Evolutionary conservation across 2,329 filamentous ascomycete species (phyloP).

Genomic region (Mollisiaceae sp.): DNA sequence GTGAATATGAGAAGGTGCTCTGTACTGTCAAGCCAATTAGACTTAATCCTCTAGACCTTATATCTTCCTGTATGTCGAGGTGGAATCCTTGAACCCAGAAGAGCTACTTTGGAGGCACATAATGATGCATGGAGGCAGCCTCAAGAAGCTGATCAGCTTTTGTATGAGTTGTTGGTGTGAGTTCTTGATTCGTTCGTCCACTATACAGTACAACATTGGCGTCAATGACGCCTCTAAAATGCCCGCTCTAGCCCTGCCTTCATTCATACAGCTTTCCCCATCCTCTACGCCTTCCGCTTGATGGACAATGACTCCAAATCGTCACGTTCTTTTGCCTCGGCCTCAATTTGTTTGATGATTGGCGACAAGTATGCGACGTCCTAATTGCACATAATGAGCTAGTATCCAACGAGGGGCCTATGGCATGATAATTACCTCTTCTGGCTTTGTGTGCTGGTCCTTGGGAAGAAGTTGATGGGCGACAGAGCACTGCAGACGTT

Average conservation of each 20-base stretch:
- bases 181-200: neutral
- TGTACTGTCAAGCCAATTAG: neutral
- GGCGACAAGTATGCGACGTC: constrained; percentile 69
- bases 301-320: constrained; percentile 72
- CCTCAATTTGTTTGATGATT: constrained; percentile 72
- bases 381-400: constrained; percentile 48
- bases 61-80: neutral
- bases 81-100: neutral
- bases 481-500: constrained; percentile 54
- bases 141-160: neutral
- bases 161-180: neutral
- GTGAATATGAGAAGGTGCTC: constrained; percentile 9
- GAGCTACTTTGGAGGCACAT: neutral
- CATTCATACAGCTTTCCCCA: constrained; percentile 30
- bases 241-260: constrained; percentile 9
- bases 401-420: neutral
- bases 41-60: neutral
- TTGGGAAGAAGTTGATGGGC: constrained; percentile 69
- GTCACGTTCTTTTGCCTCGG: constrained; percentile 68
- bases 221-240: constrained; percentile 14
- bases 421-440: constrained; percentile 58
- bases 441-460: constrained; percentile 68
- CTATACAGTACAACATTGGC: constrained; percentile 35
- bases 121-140: neutral
- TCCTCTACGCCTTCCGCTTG: constrained; percentile 38